Base-by-base conservation (phyloP, 2,329 filamentous ascomycete species). In the Alternaria infectoria region DNA sequence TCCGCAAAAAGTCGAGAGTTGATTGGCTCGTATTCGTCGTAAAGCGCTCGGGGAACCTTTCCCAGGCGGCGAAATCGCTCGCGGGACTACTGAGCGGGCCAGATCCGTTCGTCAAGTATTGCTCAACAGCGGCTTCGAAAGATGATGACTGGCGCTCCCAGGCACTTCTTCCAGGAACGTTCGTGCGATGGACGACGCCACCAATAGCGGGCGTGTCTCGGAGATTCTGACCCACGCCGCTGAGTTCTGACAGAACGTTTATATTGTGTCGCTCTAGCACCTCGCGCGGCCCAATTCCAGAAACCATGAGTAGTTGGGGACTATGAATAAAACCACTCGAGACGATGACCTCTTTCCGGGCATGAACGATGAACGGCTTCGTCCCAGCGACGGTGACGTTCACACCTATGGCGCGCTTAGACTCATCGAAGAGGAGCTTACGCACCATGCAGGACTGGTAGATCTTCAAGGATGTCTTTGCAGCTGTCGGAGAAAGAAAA, bases 391-490 rank as follows among this genome's bases (percentile, higher is more conserved):
- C 59, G n/a, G 59, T 62, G 17, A 62, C 43, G 12, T 62, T 59
- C 11, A 62, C 49, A n/a, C 49, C 59, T 23, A 21, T 26, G 13
- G 59, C 59, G 9, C 59, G 59, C 30, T 59, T 62, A 12, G 36
- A 54, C 6, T 47, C 55, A 32, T 54, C 44, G 13, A 62, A 62
- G 19, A 62, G 55, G n/a, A 62, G 40, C 6, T 59, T 62, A 9
- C 59, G 59, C 11, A 30, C 59, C 59, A 62, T 59, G 11, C 55
- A 62, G 4, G 59, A 62, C 23, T 62, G 59, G 30, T 62, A 62
- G 17, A 62, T 62, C 44, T 62, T 59, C 55, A 62, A 30, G 26
- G 59, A 62, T 5, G 59, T 59, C 23, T 28, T 54, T 6, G 59
- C 25, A 12, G 59, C 49, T 9, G 59, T 59, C 3, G 28, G 47